Percentiles rank a stretch among this genome's conserved stretches.
Evolutionary conservation across 176 grass and related monocot genomes (phyloP).

Genomic region (Bonia amplexicaulis): DNA sequence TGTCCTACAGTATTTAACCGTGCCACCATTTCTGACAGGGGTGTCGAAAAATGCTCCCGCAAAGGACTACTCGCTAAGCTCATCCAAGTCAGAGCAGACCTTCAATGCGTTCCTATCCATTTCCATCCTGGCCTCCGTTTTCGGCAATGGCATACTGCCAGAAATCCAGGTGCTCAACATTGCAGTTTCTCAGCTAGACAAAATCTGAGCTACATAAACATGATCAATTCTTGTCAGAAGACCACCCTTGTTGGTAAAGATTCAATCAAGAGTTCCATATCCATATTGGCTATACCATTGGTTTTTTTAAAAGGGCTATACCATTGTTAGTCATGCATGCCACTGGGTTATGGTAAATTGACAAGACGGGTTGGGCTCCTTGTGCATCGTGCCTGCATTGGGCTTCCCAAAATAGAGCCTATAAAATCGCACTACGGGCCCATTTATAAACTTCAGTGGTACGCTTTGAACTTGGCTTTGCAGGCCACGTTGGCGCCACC

Average conservation of each 20-base stretch:
- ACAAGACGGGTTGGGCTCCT: neutral
- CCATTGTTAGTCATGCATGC: neutral
- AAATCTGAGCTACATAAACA: neutral
- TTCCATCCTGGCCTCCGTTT: conserved; percentile 85
- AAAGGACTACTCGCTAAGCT: conserved; percentile 76
- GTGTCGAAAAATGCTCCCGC: conserved; percentile 45
- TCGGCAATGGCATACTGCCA: conserved; percentile 91
- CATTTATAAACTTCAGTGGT: neutral
- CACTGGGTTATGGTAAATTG: neutral
- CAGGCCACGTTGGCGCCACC: conserved; percentile 95
- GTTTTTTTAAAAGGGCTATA: neutral
- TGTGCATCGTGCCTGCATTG: neutral
- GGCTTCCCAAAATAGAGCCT: neutral
- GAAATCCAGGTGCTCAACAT: conserved; percentile 74
- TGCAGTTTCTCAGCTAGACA: neutral
- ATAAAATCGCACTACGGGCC: neutral
- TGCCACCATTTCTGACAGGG: conserved; percentile 36
- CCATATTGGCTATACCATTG: neutral
- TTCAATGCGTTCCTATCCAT: conserved; percentile 82
- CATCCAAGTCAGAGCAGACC: conserved; percentile 54
- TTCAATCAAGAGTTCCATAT: neutral
- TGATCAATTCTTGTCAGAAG: neutral
- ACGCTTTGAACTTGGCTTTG: conserved; percentile 16
- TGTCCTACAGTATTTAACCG: neutral
- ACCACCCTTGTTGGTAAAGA: neutral